These are phyloP conservation scores for Pichia sp. DNA, from an alignment of 1,139 yeast genomes.

Conservation along the genomic window DNA sequence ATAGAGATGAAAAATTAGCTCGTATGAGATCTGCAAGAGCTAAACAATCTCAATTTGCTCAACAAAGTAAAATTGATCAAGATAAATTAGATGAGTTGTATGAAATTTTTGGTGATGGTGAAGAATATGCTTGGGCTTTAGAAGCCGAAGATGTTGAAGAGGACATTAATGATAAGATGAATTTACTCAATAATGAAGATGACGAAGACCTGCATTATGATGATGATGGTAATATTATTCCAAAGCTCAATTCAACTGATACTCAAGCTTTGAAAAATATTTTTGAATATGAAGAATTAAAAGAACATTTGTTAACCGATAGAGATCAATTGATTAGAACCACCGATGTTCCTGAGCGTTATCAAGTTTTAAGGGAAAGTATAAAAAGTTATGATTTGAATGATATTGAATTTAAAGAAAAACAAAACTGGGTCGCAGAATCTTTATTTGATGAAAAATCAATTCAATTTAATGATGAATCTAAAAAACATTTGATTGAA, in stretches of 20 bases:
- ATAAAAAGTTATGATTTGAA: constrained; percentile 61
- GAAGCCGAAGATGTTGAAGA: constrained; percentile 73
- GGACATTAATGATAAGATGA: constrained; percentile 30
- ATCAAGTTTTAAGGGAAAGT: constrained; percentile 63
- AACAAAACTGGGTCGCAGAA: constrained; percentile 73
- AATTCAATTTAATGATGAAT: constrained; percentile 31
- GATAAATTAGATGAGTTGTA: constrained; percentile 89
- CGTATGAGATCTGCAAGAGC: constrained; percentile 33
- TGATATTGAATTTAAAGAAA: constrained; percentile 61
- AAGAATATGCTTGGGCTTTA: constrained; percentile 96
- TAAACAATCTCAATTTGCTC: constrained; percentile 24
- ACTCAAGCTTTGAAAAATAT: constrained; percentile 65
- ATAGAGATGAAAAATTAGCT: constrained; percentile 33
- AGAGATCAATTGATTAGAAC: constrained; percentile 85
- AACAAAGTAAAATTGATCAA: constrained; percentile 54
- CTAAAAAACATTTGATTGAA: constrained; percentile 34
- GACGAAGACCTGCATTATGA: constrained; percentile 34
- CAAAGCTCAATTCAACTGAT: constrained; percentile 36
- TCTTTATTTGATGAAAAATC: constrained; percentile 48
- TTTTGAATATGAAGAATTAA: constrained; percentile 89
- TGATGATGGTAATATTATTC: constrained; percentile 44
- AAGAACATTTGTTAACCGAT: constrained; percentile 85
- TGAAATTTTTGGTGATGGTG: constrained; percentile 96
- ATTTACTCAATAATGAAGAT: constrained; percentile 34
- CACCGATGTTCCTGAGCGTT: constrained; percentile 89